A percentile compares a stretch with the other conserved stretches of the same genome.
Conservation (phyloP, 2,329 filamentous ascomycete species). For the Ceratocystiopsis brevicomis region DNA sequence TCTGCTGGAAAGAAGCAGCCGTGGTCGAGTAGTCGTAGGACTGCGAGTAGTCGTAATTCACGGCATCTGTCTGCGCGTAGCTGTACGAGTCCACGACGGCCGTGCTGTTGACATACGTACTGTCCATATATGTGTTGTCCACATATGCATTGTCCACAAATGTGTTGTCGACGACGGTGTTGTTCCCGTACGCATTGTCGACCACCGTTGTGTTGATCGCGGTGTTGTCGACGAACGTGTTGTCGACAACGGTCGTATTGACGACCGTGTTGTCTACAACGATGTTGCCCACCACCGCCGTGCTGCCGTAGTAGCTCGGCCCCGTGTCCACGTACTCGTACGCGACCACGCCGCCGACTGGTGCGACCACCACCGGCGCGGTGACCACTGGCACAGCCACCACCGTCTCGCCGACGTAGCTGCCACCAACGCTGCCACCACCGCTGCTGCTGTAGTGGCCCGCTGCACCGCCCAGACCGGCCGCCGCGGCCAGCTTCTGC, state of each 20-base stretch:
- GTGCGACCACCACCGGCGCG: too few species aligned
- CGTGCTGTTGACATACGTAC: too few species aligned
- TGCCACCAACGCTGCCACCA: too few species aligned
- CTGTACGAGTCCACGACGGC: not conserved
- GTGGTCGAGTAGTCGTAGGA: slow-evolving; percentile 1
- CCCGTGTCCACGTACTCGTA: too few species aligned
- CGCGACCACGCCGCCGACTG: too few species aligned
- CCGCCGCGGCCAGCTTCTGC: too few species aligned
- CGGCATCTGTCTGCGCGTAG: slow-evolving; percentile 2
- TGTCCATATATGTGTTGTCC: too few species aligned
- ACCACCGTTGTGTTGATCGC: not conserved
- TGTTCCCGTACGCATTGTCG: slow-evolving; percentile 1
- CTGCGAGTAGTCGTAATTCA: slow-evolving; percentile 1
- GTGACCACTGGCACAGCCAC: too few species aligned
- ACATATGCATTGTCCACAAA: too few species aligned
- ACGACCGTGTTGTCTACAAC: not conserved
- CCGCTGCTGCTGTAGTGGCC: too few species aligned
- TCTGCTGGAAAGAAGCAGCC: slow-evolving; percentile 1
- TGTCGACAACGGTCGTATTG: not conserved
- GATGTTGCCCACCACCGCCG: not conserved
- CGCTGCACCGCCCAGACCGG: too few species aligned
- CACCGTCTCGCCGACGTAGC: too few species aligned
- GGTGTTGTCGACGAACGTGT: not conserved
- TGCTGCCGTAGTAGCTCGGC: not conserved
- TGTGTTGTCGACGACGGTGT: not conserved